Percentiles rank a stretch among this genome's conserved stretches.
phyloP scores from a whole-genome alignment of 2,329 filamentous ascomycete species.

The Botrytis sinoallii region DNA sequence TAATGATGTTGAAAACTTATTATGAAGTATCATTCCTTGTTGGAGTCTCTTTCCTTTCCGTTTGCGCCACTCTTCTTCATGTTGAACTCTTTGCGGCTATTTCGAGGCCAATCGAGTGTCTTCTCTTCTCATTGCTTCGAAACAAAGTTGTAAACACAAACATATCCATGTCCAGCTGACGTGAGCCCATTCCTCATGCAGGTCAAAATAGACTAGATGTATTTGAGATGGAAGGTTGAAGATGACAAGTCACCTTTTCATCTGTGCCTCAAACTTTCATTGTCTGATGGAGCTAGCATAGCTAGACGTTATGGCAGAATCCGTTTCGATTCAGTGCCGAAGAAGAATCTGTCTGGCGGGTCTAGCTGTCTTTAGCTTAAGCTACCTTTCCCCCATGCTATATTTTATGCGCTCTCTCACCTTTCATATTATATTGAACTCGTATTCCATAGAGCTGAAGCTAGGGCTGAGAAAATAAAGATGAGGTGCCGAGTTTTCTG shows the following conservation, averaged over 20 bases:
- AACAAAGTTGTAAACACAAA: not conserved
- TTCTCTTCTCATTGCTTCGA: not conserved
- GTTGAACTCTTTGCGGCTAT: not conserved
- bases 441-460: not conserved
- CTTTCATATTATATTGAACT: not conserved
- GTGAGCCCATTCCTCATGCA: not conserved
- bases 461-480: not conserved
- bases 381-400: not conserved
- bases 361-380: not conserved
- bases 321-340: not conserved
- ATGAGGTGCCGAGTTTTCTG: not conserved
- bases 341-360: not conserved
- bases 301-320: not conserved
- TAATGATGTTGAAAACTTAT: no score
- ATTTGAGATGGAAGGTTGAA: not conserved
- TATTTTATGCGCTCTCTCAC: not conserved
- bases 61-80: not conserved
- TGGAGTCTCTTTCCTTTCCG: no score
- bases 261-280: not conserved
- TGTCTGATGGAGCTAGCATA: not conserved
- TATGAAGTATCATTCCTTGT: no score
- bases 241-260: not conserved
- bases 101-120: not conserved
- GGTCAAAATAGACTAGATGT: accelerated
- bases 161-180: not conserved